Conservation (phyloP, 768 basidiomycete species). For the Kwoniella sp. region DNA sequence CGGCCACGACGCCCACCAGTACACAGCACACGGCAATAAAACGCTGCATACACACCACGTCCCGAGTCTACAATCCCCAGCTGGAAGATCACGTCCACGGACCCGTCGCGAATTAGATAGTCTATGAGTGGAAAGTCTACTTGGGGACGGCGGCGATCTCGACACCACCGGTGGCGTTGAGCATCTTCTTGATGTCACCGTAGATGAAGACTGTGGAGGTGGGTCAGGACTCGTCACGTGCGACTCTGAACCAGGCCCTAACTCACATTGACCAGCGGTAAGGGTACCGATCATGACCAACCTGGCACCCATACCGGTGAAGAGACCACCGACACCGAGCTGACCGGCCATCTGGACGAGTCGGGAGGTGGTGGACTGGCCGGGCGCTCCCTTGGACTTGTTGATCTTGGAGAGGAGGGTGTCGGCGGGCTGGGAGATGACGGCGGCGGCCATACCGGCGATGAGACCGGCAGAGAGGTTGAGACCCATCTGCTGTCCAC, state of each 20-base stretch:
- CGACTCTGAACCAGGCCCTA: too few relatives aligned
- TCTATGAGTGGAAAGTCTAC: too few relatives aligned
- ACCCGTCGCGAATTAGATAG: too few relatives aligned
- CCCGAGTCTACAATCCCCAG: too few relatives aligned
- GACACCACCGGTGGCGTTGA: constrained; percentile 47
- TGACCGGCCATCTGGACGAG: constrained; percentile 51
- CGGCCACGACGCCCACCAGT: too few relatives aligned
- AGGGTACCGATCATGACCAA: constrained; percentile 54
- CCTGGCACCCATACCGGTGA: constrained; percentile 52
- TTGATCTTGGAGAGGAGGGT: constrained; percentile 85
- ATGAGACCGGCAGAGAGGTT: constrained; percentile 89
- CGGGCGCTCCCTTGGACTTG: constrained; percentile 60
- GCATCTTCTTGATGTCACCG: constrained; percentile 50
- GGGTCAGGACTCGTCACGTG: constrained; percentile 1
- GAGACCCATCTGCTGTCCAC: constrained; percentile 55
- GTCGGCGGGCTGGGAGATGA: constrained; percentile 92
- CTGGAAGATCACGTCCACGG: too few relatives aligned
- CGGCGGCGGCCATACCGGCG: constrained; percentile 89
- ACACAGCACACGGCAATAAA: too few relatives aligned
- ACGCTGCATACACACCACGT: too few relatives aligned
- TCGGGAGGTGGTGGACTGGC: constrained; percentile 51
- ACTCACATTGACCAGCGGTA: constrained; percentile 53
- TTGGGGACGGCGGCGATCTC: constrained; percentile 38
- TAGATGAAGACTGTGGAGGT: constrained; percentile 32
- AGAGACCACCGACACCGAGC: constrained; percentile 52